Conservation (phyloP, 495 filamentous ascomycete species). For the Chaetomium cochliodes region DNA sequence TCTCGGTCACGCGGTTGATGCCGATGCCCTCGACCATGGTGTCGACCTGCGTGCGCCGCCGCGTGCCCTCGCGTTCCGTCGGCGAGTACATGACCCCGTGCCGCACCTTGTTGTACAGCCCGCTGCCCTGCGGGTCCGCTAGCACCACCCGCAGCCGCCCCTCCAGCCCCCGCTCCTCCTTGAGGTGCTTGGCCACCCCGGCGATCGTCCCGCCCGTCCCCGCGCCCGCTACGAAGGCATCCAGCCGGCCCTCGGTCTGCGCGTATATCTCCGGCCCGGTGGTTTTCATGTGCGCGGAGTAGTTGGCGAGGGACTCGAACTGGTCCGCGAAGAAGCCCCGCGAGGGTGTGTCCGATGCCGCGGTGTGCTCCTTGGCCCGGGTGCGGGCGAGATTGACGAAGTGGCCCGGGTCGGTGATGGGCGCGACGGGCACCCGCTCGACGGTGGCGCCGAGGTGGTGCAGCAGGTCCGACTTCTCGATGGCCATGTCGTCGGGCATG, state of each 20-base stretch:
- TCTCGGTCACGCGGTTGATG: slow-evolving; percentile 86
- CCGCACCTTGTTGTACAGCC: slow-evolving; percentile 83
- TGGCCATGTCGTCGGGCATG: slow-evolving; percentile 90
- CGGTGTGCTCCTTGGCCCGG: slow-evolving; percentile 68
- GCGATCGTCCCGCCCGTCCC: slow-evolving; percentile 94
- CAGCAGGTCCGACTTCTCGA: slow-evolving; percentile 85
- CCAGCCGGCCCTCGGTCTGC: slow-evolving; percentile 76
- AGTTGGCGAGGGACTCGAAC: slow-evolving; percentile 90
- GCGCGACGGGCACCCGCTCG: slow-evolving; percentile 83
- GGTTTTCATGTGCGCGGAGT: slow-evolving; percentile 71
- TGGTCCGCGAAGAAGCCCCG: slow-evolving; percentile 92
- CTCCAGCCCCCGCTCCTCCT: slow-evolving; percentile 49
- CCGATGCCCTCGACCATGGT: slow-evolving; percentile 96
- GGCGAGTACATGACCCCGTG: slow-evolving; percentile 94
- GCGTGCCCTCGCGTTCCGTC: slow-evolving; percentile 85
- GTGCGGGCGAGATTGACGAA: slow-evolving; percentile 92
- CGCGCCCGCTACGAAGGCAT: slow-evolving; percentile 94
- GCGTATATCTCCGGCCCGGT: slow-evolving; percentile 87
- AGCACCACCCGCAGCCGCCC: slow-evolving; percentile 68
- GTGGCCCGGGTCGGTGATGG: slow-evolving; percentile 85
- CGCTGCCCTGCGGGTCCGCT: slow-evolving; percentile 92
- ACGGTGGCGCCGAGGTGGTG: slow-evolving; percentile 87
- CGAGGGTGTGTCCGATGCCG: slow-evolving; percentile 41
- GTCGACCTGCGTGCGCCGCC: slow-evolving; percentile 86
- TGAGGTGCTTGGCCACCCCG: slow-evolving; percentile 79